A percentile compares a stretch with the other conserved stretches of the same genome.
phyloP scores from a whole-genome alignment of 768 basidiomycete genomes.

The Tylopilus plumbeoviolaceoides region DNA sequence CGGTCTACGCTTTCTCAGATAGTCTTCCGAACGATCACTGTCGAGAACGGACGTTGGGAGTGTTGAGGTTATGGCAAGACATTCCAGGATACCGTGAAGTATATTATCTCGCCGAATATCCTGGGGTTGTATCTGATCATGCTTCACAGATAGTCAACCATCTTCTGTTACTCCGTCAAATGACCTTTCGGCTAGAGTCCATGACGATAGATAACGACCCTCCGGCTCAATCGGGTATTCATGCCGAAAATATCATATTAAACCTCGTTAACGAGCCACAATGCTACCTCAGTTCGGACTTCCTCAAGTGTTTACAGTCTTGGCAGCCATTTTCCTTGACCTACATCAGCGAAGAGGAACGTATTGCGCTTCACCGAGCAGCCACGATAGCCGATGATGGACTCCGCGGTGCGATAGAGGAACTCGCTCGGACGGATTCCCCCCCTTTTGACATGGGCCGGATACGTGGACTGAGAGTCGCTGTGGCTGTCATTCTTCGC shows the following conservation, averaged over 20 bases:
- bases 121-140: constrained; percentile 5
- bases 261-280: constrained; percentile 58
- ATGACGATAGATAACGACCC: constrained; percentile 60
- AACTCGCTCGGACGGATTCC: constrained; percentile 36
- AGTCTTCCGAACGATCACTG: constrained; percentile 63
- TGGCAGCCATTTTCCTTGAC: constrained; percentile 60
- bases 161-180: constrained; percentile 65
- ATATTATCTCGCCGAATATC: constrained; percentile 16
- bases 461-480: constrained; percentile 59
- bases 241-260: constrained; percentile 66
- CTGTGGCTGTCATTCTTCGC: constrained; percentile 51
- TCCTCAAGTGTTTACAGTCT: constrained; percentile 55
- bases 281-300: constrained; percentile 54
- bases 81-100: constrained; percentile 73
- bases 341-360: constrained; percentile 58
- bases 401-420: constrained; percentile 56
- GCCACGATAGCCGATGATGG: constrained; percentile 71
- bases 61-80: constrained; percentile 41
- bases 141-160: constrained; percentile 65
- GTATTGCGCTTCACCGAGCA: constrained; percentile 53
- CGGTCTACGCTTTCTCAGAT: constrained; percentile 78
- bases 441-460: constrained; percentile 42
- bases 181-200: constrained; percentile 68
- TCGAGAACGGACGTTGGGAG: constrained; percentile 58
- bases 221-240: constrained; percentile 58